Evolutionary conservation across 495 filamentous ascomycete species (phyloP).

Genomic region (Podospora pseudopauciseta): DNA sequence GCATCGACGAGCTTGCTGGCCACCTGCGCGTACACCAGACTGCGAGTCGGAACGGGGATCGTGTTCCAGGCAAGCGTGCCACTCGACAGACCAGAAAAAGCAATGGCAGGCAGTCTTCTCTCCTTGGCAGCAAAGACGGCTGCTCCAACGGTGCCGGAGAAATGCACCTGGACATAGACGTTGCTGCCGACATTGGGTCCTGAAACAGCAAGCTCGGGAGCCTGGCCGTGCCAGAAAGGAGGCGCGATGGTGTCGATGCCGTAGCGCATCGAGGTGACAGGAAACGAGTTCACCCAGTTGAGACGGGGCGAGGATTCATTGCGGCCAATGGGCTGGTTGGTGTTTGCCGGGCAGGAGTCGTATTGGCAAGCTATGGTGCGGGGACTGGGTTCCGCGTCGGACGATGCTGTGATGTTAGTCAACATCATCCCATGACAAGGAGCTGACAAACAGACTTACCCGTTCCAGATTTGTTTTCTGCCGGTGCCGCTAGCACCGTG

Average conservation of each 20-base stretch:
- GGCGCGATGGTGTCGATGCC: slow-evolving; percentile 56
- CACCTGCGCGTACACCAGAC: slow-evolving; percentile 57
- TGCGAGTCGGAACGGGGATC: slow-evolving; percentile 45
- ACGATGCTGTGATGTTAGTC: slow-evolving; percentile 43
- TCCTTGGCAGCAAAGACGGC: slow-evolving; percentile 54
- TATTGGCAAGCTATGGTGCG: slow-evolving; percentile 53
- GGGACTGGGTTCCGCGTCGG: slow-evolving; percentile 43
- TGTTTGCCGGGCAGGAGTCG: slow-evolving; percentile 52
- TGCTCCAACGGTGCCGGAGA: slow-evolving; percentile 63
- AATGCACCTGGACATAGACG: slow-evolving; percentile 46
- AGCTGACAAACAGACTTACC: slow-evolving; percentile 37
- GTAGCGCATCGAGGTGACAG: slow-evolving; percentile 60
- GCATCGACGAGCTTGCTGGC: slow-evolving; percentile 54
- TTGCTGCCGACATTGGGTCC: slow-evolving; percentile 65
- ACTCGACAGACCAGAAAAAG: slow-evolving; percentile 55
- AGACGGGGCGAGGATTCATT: slow-evolving; percentile 55
- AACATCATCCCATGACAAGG: background rate
- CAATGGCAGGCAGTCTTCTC: slow-evolving; percentile 56
- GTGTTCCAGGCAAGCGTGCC: slow-evolving; percentile 51
- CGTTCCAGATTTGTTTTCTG: slow-evolving; percentile 61
- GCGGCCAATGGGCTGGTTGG: slow-evolving; percentile 49
- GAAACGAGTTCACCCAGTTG: slow-evolving; percentile 69
- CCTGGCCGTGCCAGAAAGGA: slow-evolving; percentile 45
- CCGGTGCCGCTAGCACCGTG: slow-evolving; percentile 60
- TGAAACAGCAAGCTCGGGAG: slow-evolving; percentile 57